Evolutionary conservation across 2,329 filamentous ascomycete species (phyloP), one percentile per base, ranked within the genome.

Genomic region (Teratosphaeria pseudoeucalypti): DNA sequence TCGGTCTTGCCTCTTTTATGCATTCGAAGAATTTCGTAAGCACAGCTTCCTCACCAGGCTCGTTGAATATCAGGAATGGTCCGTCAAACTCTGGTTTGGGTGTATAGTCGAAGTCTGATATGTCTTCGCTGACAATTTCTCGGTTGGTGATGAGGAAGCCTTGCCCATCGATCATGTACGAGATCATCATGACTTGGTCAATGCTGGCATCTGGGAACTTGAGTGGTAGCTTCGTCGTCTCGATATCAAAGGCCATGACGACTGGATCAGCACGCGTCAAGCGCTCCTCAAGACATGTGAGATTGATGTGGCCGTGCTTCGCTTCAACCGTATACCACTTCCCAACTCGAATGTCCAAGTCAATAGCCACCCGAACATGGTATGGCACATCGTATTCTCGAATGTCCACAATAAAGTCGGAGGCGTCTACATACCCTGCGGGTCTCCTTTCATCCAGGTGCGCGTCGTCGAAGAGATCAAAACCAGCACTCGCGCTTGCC

Each of bases 171-270:
- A 99, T 97, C 95, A 99, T 99, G 78, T 99, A 99, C 34, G 95
- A 99, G 73, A 99, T 92, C 94, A 99, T 99, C 92, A 99, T 99
- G 71, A 99, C 88, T 73, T 96, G 92, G 76, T 99, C 94, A 63
- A 96, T 87, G 3, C 91, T 83, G 1, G 94, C 87, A 71, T 99
- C 95, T 29, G 94, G 95, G 67, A 99, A 99, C 74, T 99, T 99
- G 58, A 99, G 79, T 1, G 95, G 94, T 16, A 94, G 79, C 71
- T 99, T 99, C 5, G 90, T 92, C 2, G 94, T 99, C 76, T 99
- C 94, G 70, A 99, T 99, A 85, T 99, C 94, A 76, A 87, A 99
- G n/a, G 94, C 94, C 82, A 99, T 88, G 23, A 99, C 89, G n/a
- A 97, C 89, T 0, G 94, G 94, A 70, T 99, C 94, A 26, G 95